Base-by-base conservation (phyloP, 495 filamentous ascomycete species). In the Aspergillus incahuasiensis region DNA sequence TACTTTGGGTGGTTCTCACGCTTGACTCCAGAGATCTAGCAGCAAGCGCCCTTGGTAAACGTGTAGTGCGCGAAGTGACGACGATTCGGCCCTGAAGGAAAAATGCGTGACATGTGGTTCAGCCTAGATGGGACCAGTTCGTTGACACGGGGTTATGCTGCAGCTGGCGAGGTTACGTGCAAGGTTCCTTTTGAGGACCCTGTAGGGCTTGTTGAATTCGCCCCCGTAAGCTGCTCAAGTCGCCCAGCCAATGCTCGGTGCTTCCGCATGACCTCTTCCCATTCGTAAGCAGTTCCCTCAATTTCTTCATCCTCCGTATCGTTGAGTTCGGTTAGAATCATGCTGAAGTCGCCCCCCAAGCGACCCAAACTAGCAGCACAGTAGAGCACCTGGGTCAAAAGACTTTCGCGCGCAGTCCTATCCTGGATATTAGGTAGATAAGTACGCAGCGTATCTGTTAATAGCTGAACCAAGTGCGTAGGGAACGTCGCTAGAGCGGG, bases 301-400 rank as follows among this genome's bases (percentile, higher is more conserved):
- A 22, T 69, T 65, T 67, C 69, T 19, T 78, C 81, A 13, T 81
- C 81, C 12, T 79, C 78, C 1, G 79, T 78, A 38, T 82, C 82
- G 15, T 77, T 72, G 30, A 95, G 63, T 46, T 84, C 79, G 0
- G 90, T 90, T 53, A 97, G 70, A 42, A 96, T 82, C 73, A 95
- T 75, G 40, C 92, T 88, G 74, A 97, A 97, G 69, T 97, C 95
- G 1, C 90, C 91, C 6, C 95, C 95, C 0, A 97, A 73, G 24
- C 95, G 81, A 6, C 94, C 94, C 56, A 99, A 73, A 73, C 91
- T 96, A 16, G 91, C 91, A 2, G 92, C 91, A 60, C 92, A 97
- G 72, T 97, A 99, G 18, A 97, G 77, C 2, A 97, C 88, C 66
- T 99, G 95, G 0, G 92, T 99, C 2, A 97, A 73, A 52, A 99